Base-by-base conservation (phyloP, 164 flowering plant species). In the Saururus chinensis region DNA sequence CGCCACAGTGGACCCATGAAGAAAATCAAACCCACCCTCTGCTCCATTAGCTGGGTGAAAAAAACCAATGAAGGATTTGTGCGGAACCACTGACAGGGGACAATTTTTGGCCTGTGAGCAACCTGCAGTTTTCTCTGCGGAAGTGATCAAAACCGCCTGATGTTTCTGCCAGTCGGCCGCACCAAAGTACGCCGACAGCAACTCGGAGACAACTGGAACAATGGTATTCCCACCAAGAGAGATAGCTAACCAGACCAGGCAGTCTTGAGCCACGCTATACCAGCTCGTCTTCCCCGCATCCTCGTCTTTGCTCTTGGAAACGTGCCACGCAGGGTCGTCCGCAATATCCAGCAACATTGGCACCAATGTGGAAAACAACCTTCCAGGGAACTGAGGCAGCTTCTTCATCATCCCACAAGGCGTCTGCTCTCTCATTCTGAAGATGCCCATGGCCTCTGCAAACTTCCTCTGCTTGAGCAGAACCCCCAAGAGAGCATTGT, bases 371-470 rank as follows among this genome's bases (percentile, higher is more conserved):
- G 81, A 84, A 68, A 91, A 95, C 51, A 95, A 62, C 68, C 95
- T 75, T 57, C 84, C 82, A 13, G 88, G 82, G 56, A 95, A 95
- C 77, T 95, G 97, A 0, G 99, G 99, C 77, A 95, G 54, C 76
- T 88, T 95, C 79, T 97, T 72, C 93, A 95, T 91, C 99, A 95
- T 95, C 40, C 99, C 99, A n/a, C n/a, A n/a, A n/a, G n/a, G n/a
- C n/a, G n/a, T n/a, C n/a, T n/a, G n/a, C n/a, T n/a, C n/a, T n/a
- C n/a, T n/a, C n/a, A n/a, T n/a, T n/a, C n/a, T n/a, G n/a, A n/a
- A n/a, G n/a, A n/a, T n/a, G n/a, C n/a, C n/a, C n/a, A n/a, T n/a
- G n/a, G n/a, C n/a, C n/a, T n/a, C n/a, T n/a, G n/a, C n/a, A n/a
- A n/a, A n/a, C n/a, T n/a, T n/a, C n/a, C n/a, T n/a, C n/a, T n/a